These are phyloP conservation scores for Nicotiana paniculata DNA, from an alignment of 257 asterid genomes.

Conservation along the genomic window DNA sequence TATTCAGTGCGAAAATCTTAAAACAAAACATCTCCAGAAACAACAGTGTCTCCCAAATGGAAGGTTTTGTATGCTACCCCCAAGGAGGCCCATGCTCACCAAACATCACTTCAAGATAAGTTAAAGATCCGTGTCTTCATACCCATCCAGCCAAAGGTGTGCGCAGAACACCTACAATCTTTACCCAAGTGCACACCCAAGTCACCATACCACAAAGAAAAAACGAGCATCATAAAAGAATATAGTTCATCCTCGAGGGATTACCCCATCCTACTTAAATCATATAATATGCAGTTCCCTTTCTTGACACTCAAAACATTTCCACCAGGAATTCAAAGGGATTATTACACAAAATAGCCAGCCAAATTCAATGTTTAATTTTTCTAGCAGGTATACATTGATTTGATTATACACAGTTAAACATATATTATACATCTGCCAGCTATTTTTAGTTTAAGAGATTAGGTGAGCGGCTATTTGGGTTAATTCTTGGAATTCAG, in stretches of 20 bases:
- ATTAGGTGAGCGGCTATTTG: no score
- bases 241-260: background rate
- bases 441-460: no score
- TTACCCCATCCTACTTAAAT: background rate
- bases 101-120: background rate
- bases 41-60: background rate
- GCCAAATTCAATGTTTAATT: no score
- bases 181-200: no score
- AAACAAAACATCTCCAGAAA: background rate
- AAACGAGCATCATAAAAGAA: background rate
- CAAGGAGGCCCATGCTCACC: background rate
- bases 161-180: background rate
- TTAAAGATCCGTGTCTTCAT: background rate
- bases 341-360: no score
- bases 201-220: background rate
- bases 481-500: no score
- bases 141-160: background rate
- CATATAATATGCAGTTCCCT: background rate
- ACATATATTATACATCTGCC: no score
- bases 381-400: no score
- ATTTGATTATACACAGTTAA: no score
- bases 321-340: background rate
- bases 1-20: background rate
- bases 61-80: background rate
- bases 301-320: background rate